These are phyloP conservation scores for Pestalotiopsis sp. DNA, from an alignment of 2,329 filamentous ascomycete genomes.

Conservation along the genomic window DNA sequence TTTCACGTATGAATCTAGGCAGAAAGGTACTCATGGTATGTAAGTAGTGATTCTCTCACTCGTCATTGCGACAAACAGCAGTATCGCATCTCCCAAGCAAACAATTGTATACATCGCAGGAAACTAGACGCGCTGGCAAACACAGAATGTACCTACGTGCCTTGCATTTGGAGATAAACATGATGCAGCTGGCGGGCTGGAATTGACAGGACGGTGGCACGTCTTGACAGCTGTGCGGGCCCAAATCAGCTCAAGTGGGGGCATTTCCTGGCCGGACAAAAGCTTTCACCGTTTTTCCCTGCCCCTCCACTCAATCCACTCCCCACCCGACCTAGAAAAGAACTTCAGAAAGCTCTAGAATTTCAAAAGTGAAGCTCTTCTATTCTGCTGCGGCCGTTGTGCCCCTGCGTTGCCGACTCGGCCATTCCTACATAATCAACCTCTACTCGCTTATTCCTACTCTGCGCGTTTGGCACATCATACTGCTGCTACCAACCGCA, in stretches of 20 bases:
- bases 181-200: no score
- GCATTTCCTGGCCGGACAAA: background rate
- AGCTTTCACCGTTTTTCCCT: conserved; percentile 1
- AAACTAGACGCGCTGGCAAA: no score
- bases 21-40: no score
- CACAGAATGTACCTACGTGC: no score
- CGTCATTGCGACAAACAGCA: no score
- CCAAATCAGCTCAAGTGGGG: background rate
- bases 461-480: background rate
- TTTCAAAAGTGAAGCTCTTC: background rate
- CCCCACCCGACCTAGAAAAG: background rate
- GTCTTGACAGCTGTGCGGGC: no score
- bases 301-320: background rate
- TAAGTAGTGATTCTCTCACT: no score
- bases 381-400: conserved; percentile 2
- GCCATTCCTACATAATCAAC: background rate
- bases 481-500: background rate
- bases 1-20: no score
- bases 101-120: no score
- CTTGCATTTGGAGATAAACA: no score
- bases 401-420: conserved; percentile 5
- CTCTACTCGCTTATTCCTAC: background rate
- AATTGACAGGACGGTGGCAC: no score
- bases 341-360: conserved; percentile 10
- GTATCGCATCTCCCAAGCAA: no score